Percentiles rank a stretch among this genome's conserved stretches.
phyloP scores from a whole-genome alignment of 352 stramenopile species.

The Thalassiosira mediterranea region DNA sequence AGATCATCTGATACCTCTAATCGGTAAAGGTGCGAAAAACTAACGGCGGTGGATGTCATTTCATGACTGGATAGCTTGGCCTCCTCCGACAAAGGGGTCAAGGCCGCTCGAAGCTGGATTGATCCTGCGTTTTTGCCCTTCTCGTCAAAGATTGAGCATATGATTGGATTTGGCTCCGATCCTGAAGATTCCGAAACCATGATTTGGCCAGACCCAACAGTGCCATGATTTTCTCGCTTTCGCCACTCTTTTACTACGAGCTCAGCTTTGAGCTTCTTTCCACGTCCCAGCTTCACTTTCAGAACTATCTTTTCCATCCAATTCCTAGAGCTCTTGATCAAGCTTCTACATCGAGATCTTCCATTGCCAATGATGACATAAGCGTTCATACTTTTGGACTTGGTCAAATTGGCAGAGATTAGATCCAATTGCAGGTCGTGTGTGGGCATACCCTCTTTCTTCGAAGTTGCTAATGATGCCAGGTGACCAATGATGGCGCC shows the following conservation, averaged over 20 bases:
- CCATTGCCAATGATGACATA: constrained; percentile 59
- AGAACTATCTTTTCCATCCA: constrained; percentile 57
- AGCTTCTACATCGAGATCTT: constrained; percentile 31
- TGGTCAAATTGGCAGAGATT: constrained; percentile 40
- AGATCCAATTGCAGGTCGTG: constrained; percentile 52
- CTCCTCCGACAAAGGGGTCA: constrained; percentile 21
- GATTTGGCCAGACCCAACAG: constrained; percentile 34
- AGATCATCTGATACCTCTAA: constrained; percentile 16
- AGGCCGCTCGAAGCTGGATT: constrained; percentile 27
- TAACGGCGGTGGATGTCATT: constrained; percentile 37
- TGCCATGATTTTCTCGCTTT: constrained; percentile 37
- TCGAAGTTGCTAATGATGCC: constrained; percentile 36
- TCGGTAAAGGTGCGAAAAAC: constrained; percentile 49
- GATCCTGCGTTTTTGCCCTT: constrained; percentile 38
- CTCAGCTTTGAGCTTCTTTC: constrained; percentile 27
- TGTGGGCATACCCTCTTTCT: constrained; percentile 52
- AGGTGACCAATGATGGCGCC: constrained; percentile 62
- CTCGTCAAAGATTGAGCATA: constrained; percentile 46
- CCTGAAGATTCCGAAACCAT: constrained; percentile 23
- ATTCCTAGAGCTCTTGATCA: constrained; percentile 51
- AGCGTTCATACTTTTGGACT: constrained; percentile 40
- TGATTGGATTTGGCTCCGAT: neutral
- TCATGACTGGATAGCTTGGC: constrained; percentile 30
- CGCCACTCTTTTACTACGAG: constrained; percentile 50
- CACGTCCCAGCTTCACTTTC: constrained; percentile 46